phyloP scores from a whole-genome alignment of 1,139 yeast species.

The Kodamaea arcana region DNA sequence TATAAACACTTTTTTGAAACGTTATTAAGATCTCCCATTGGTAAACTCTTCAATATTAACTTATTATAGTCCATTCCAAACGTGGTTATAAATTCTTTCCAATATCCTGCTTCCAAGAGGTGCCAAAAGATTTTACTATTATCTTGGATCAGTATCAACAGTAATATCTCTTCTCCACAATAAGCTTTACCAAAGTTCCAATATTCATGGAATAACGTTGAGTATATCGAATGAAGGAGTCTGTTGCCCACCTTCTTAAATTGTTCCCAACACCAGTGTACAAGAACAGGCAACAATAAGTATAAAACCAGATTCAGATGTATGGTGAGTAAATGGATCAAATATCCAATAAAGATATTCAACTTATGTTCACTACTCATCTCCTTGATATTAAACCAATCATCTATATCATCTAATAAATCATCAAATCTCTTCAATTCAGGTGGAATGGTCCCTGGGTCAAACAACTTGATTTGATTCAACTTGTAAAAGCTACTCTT shows the following conservation, averaged over 20 bases:
- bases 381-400: conserved; percentile 33
- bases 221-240: conserved; percentile 9
- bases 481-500: conserved; percentile 33
- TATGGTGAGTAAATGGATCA: conserved; percentile 30
- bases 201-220: conserved; percentile 22
- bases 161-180: conserved; percentile 3
- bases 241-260: conserved; percentile 5
- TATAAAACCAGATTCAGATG: conserved; percentile 31
- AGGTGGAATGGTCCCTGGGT: conserved; percentile 24
- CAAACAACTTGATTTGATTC: conserved; percentile 31
- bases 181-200: conserved; percentile 26
- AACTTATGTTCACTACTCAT: conserved; percentile 19
- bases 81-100: conserved; percentile 23
- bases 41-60: conserved; percentile 18
- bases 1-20: conserved; percentile 9
- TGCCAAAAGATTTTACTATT: conserved; percentile 24
- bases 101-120: conserved; percentile 25
- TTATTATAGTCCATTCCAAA: conserved; percentile 15
- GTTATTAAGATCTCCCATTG: conserved; percentile 12
- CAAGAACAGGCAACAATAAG: conserved; percentile 29
- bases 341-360: conserved; percentile 31
- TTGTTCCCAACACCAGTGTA: conserved; percentile 37
- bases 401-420: conserved; percentile 33
- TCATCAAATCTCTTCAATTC: conserved; percentile 18
- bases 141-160: conserved; percentile 1